These are phyloP conservation scores for Juglanconis oblonga DNA, from an alignment of 2,329 filamentous ascomycete genomes.

Conservation along the genomic window DNA sequence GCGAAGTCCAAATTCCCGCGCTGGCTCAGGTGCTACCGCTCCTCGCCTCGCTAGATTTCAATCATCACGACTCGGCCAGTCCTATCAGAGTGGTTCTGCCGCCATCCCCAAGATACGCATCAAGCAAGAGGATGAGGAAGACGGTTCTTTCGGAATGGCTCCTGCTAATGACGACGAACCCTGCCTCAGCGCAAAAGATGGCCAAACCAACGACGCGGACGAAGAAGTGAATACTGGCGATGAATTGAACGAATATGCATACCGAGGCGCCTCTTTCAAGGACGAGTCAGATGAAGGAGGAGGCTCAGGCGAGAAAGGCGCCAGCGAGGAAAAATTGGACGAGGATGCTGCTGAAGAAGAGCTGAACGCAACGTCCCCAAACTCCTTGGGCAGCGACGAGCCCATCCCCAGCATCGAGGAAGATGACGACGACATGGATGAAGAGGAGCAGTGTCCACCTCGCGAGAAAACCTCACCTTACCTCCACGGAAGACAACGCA, in stretches of 20 bases:
- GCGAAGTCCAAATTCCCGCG: background rate
- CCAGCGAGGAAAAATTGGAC: background rate
- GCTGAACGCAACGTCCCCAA: background rate
- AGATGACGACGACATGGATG: background rate
- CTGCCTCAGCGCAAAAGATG: background rate
- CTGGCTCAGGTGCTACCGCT: background rate
- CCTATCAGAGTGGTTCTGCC: background rate
- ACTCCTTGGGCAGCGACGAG: constrained; percentile 31
- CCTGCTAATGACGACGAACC: background rate
- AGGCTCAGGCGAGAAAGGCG: background rate
- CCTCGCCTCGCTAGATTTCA: background rate
- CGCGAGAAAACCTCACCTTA: background rate
- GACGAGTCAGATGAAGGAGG: background rate
- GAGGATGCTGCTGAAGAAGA: background rate
- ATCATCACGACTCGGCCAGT: background rate
- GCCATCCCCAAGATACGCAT: background rate
- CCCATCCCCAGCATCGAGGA: constrained; percentile 43
- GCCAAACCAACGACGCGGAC: background rate
- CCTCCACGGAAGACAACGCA: background rate
- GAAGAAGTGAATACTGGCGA: background rate
- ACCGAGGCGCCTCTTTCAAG: background rate
- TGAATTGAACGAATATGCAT: background rate
- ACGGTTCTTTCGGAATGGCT: background rate
- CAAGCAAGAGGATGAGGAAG: constrained; percentile 10
- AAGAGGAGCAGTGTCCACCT: background rate